Evolutionary conservation across 1,284 basidiomycete genomes (phyloP), one percentile per base, ranked within the genome.

Genomic region (Taiwanofungus camphoratus): DNA sequence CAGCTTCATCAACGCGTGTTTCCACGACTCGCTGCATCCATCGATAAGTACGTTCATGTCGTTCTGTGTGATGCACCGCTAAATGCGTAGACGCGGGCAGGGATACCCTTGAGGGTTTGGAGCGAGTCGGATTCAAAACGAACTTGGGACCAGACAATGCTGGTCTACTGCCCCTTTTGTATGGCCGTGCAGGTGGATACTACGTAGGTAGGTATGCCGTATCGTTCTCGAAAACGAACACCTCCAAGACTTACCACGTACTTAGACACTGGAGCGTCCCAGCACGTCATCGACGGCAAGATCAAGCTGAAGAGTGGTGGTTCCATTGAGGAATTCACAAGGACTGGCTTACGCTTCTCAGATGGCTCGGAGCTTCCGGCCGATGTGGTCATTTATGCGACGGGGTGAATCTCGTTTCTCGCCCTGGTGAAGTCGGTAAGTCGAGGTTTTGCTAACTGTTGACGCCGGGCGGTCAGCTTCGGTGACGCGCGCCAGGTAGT

Each of bases 61-160:
- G n/a, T n/a, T n/a, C n/a, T n/a, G n/a, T n/a, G n/a, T n/a, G n/a
- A n/a, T n/a, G n/a, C n/a, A n/a, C n/a, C n/a, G n/a, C n/a, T n/a
- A n/a, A n/a, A n/a, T n/a, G n/a, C n/a, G n/a, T 32, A 13, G 4
- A 27, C 26, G 26, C 39, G 4, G 11, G n/a, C 24, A 62, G 62
- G 45, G 66, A 64, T 4, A 47, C 65, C 12, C 49, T 71, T 3
- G 63, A 71, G 0, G 70, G 69, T 3, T 62, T 76, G 4, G 55
- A 62, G 18, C 63, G 60, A 44, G 69, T 58, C 12, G 73, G 74
- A 0, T 76, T 76, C 63, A 66, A 65, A 48, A 57, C 63, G 0
- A 68, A 67, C 49, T 49, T 60, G 6, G 74, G 73, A 8, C 48
- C 48, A 5, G 56, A 74, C 19, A 62, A 48, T 1, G 45, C 58